phyloP scores from a whole-genome alignment of 202 grass and related monocot species.

The Eragrostis tef region DNA sequence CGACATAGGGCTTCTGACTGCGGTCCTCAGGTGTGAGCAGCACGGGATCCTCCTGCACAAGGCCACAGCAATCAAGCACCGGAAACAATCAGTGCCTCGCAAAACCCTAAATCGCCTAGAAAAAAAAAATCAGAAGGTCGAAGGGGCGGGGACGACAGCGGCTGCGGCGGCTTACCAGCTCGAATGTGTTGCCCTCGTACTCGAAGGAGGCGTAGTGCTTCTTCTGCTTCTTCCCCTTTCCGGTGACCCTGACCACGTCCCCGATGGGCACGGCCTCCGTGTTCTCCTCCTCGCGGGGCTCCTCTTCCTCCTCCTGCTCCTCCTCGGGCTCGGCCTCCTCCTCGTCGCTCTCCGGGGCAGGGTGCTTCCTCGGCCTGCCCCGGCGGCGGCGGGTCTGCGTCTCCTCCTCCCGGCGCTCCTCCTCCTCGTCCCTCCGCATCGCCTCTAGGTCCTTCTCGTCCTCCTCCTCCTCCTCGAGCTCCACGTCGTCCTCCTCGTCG shows the following conservation, averaged over 20 bases:
- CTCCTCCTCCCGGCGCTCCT: constrained; percentile 50
- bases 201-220: constrained; percentile 80
- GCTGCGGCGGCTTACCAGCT: constrained; percentile 56
- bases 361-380: constrained; percentile 50
- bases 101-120: constrained; percentile 37
- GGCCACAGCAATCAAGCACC: constrained; percentile 13
- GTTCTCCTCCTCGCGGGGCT: constrained; percentile 54
- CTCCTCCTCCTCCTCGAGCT: constrained; percentile 64
- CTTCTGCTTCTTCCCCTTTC: constrained; percentile 79
- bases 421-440: constrained; percentile 54
- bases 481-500: constrained; percentile 50
- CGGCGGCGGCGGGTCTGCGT: constrained; percentile 49
- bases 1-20: constrained; percentile 82
- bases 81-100: neutral
- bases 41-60: constrained; percentile 83
- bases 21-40: constrained; percentile 78
- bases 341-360: constrained; percentile 42
- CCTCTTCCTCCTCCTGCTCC: constrained; percentile 45
- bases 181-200: constrained; percentile 86
- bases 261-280: constrained; percentile 76
- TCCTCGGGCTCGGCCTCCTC: constrained; percentile 56
- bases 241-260: constrained; percentile 63
- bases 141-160: neutral
- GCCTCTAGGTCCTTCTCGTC: constrained; percentile 58
- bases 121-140: constrained; percentile 11